Evolutionary conservation across 192 early-diverging fungal species (phyloP), one percentile per base, ranked within the genome.

Genomic region (Backusella circina): DNA sequence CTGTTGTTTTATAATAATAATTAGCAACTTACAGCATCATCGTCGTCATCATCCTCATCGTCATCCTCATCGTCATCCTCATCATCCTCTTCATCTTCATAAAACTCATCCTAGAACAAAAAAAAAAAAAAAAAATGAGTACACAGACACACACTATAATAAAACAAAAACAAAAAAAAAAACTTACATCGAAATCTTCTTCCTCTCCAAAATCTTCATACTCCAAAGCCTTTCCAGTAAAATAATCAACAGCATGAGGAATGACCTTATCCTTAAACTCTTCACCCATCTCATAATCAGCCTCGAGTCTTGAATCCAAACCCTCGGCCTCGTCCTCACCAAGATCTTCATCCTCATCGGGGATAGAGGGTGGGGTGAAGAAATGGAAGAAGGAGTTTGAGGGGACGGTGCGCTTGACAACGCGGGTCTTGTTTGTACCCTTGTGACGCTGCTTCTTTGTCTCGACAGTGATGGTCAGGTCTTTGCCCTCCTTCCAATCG

Each of bases 401-500:
- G 18, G 95, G 97, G 32, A 99, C 95, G 33, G 95, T 96, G 79
- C 93, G 95, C 91, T 98, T 99, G 81, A 99, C 94, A 44, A 96
- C 91, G 50, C 98, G 95, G 36, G 95, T 97, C 90, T 98, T 95
- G 91, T 98, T 99, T 73, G 96, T 96, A 70, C 89, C 93, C 90
- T 97, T 98, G 89, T 98, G 96, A 71, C 97, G 95, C 90, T 99
- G 98, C 86, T 96, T 99, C 90, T 96, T 97, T 83, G 95, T 93
- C 87, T 99, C 97, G 70, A 98, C 86, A 5, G 89, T 96, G 64
- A 98, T 90, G 72, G 92, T 92, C 44, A 99, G 88, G 84, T 99
- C 93, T 88, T 98, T 94, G 79, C 92, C 96, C 71, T 97, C 95
- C 85, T 99, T 99, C 98, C 98, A 99, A 66, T 94, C 80, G 75